phyloP scores from a whole-genome alignment of 768 basidiomycete species.

The Lactarius pseudohatsudake region DNA sequence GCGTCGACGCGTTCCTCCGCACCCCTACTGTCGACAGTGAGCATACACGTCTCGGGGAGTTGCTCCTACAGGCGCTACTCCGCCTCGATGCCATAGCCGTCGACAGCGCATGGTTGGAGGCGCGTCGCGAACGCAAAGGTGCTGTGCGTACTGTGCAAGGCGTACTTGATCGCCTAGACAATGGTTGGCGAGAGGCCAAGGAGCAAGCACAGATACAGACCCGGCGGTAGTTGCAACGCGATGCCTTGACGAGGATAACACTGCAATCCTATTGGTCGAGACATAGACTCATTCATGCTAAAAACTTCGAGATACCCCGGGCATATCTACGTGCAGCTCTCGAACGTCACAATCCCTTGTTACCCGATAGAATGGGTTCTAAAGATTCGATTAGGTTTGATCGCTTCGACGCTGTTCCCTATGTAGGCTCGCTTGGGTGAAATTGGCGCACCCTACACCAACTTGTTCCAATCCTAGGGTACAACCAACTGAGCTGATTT shows the following conservation, averaged over 20 bases:
- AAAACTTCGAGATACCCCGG: slow-evolving; percentile 9
- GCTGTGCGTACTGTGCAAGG: slow-evolving; percentile 86
- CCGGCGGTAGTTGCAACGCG: slow-evolving; percentile 8
- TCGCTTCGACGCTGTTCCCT: slow-evolving; percentile 9
- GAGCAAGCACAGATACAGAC: slow-evolving; percentile 13
- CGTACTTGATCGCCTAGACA: slow-evolving; percentile 77
- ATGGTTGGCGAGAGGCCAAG: slow-evolving; percentile 49
- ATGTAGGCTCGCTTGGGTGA: slow-evolving; percentile 3
- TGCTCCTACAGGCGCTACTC: slow-evolving; percentile 83
- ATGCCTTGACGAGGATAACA: slow-evolving; percentile 7
- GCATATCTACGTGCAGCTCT: slow-evolving; percentile 6
- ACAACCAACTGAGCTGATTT: neutral
- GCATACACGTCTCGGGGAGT: slow-evolving; percentile 68
- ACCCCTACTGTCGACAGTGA: slow-evolving; percentile 35
- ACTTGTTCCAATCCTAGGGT: slow-evolving; percentile 9
- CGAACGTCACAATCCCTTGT: slow-evolving; percentile 13
- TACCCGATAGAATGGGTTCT: slow-evolving; percentile 1
- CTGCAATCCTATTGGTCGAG: slow-evolving; percentile 3
- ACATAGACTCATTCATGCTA: neutral
- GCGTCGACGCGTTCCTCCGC: slow-evolving; percentile 52
- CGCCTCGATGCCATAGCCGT: slow-evolving; percentile 80
- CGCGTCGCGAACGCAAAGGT: slow-evolving; percentile 76
- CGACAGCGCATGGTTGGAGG: slow-evolving; percentile 73
- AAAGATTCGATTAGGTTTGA: slow-evolving; percentile 11
- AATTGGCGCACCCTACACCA: slow-evolving; percentile 5